Conservation (phyloP, 1,139 yeast genomes). For the Debaryomycetaceae sp. region DNA sequence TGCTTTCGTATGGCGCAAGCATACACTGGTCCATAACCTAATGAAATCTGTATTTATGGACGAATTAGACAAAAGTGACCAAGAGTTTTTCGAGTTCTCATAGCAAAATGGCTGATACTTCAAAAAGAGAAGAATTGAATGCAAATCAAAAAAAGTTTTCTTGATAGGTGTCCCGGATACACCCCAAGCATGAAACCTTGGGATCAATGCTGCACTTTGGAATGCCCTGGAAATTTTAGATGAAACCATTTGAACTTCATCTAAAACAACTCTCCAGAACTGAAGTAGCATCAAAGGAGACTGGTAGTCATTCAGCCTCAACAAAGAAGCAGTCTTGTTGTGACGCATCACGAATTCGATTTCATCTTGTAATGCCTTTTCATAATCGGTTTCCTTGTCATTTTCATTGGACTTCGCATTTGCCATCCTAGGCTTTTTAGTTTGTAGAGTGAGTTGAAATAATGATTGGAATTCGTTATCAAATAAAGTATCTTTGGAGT, state of each 20-base stretch:
- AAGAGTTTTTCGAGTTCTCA: conserved; percentile 35
- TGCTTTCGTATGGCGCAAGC: conserved; percentile 78
- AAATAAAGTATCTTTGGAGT: conserved; percentile 8
- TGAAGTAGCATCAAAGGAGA: conserved; percentile 83
- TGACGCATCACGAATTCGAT: conserved; percentile 30
- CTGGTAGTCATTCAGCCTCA: conserved; percentile 49
- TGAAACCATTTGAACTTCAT: conserved; percentile 93
- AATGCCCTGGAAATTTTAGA: conserved; percentile 73
- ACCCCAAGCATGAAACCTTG: conserved; percentile 92
- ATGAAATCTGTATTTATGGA: conserved; percentile 38
- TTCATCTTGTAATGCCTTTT: conserved; percentile 36
- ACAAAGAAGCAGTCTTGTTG: conserved; percentile 24
- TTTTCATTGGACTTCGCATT: conserved; percentile 19
- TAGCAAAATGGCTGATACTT: conserved; percentile 60
- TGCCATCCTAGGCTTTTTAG: conserved; percentile 28
- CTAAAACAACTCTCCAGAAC: conserved; percentile 86
- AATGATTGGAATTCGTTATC: conserved; percentile 24
- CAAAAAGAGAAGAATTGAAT: conserved; percentile 66
- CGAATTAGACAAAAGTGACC: conserved; percentile 25
- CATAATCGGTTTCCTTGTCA: conserved; percentile 32
- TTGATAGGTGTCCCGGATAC: conserved; percentile 93
- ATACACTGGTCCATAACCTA: conserved; percentile 43
- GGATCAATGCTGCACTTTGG: conserved; percentile 72
- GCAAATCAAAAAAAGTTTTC: conserved; percentile 61
- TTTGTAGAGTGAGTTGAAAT: conserved; percentile 27